These are phyloP conservation scores for Aureobasidium pullulans DNA, from an alignment of 2,329 filamentous ascomycete species.

Conservation along the genomic window DNA sequence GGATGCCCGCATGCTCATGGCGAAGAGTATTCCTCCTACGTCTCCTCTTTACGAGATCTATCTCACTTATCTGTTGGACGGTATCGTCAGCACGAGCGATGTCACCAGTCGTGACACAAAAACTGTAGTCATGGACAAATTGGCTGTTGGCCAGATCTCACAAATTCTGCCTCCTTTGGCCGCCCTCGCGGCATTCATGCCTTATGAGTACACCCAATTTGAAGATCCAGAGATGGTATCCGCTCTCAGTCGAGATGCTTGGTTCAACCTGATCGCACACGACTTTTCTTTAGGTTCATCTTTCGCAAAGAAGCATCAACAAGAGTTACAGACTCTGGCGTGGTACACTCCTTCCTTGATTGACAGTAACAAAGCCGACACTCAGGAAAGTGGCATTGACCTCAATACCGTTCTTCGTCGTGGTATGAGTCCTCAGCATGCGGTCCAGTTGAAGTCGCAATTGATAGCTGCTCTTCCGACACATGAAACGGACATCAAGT, in stretches of 20 bases:
- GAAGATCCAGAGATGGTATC: constrained; percentile 44
- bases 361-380: constrained; percentile 78
- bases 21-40: constrained; percentile 57
- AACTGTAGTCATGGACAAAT: constrained; percentile 58
- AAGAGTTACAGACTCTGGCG: constrained; percentile 77
- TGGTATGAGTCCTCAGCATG: constrained; percentile 72
- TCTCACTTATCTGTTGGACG: constrained; percentile 73
- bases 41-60: constrained; percentile 79
- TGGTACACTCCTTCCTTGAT: constrained; percentile 82
- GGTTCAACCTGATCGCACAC: constrained; percentile 97
- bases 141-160: constrained; percentile 79
- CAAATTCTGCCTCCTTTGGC: constrained; percentile 85
- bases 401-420: constrained; percentile 87
- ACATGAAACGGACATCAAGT: constrained; percentile 69
- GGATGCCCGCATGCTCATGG: constrained; percentile 73
- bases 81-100: constrained; percentile 85
- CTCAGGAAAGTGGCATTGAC: constrained; percentile 93
- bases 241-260: constrained; percentile 73
- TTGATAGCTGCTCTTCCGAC: constrained; percentile 67
- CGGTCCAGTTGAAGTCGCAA: constrained; percentile 71
- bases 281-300: constrained; percentile 73
- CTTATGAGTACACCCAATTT: constrained; percentile 30
- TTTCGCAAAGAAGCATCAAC: constrained; percentile 62
- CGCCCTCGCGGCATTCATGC: constrained; percentile 64
- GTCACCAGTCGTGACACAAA: constrained; percentile 66